These are phyloP conservation scores for Suhomyces guaymorum DNA, from an alignment of 1,139 yeast genomes.

Conservation along the genomic window DNA sequence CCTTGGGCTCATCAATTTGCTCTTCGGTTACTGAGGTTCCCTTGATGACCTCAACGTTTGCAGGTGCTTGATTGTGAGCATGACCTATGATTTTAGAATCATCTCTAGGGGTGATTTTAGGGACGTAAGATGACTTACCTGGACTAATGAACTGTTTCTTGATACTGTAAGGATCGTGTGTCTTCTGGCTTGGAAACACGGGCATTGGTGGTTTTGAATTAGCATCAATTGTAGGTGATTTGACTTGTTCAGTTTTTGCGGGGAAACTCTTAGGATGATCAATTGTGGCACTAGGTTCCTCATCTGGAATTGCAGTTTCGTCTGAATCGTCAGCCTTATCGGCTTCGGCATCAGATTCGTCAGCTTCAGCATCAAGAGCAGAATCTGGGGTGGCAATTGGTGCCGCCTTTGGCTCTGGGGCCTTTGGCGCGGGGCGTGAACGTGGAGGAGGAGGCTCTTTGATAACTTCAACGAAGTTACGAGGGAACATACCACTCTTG, in stretches of 20 bases:
- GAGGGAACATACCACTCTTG: slow-evolving; percentile 81
- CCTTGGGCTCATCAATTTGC: slow-evolving; percentile 58
- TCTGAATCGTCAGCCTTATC: too few relatives aligned
- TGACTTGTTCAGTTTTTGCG: too few relatives aligned
- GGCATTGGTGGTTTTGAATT: slow-evolving; percentile 25
- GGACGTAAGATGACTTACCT: slow-evolving; percentile 47
- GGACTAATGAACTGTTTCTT: slow-evolving; percentile 47
- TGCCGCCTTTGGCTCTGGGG: not conserved
- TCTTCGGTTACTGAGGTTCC: slow-evolving; percentile 21
- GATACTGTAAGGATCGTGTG: slow-evolving; percentile 44
- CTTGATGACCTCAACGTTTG: slow-evolving; percentile 28
- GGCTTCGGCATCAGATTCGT: too few relatives aligned
- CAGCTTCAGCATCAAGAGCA: not conserved
- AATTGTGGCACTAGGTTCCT: too few relatives aligned
- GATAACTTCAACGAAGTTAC: slow-evolving; percentile 65
- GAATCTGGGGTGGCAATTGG: not conserved
- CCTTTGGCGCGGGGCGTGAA: slow-evolving; percentile 10
- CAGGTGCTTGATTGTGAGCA: slow-evolving; percentile 27
- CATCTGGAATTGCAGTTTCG: too few relatives aligned
- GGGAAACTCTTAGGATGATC: too few relatives aligned
- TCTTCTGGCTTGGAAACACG: slow-evolving; percentile 28
- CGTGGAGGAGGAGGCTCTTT: slow-evolving; percentile 15
- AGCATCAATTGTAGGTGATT: too few relatives aligned
- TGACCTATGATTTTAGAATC: slow-evolving; percentile 37
- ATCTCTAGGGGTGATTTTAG: slow-evolving; percentile 46